Conservation (phyloP, 768 basidiomycete species). For the Lactifluus piperatus region DNA sequence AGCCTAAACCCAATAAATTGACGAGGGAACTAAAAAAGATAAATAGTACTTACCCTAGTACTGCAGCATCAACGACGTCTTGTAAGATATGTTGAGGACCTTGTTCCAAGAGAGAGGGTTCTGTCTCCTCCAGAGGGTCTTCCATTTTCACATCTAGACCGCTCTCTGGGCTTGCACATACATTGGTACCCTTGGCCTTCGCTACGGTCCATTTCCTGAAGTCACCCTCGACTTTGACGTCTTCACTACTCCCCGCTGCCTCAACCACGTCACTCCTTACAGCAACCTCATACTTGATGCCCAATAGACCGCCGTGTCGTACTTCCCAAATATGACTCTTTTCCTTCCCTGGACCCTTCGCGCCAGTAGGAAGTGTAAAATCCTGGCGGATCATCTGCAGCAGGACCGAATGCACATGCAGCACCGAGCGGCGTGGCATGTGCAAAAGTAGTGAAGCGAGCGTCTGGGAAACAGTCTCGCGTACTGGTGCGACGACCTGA, state of each 20-base stretch:
- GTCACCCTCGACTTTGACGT: background rate
- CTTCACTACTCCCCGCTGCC: conserved; percentile 15
- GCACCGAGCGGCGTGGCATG: conserved; percentile 74
- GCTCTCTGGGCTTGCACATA: background rate
- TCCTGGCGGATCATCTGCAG: conserved; percentile 93
- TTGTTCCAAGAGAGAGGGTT: conserved; percentile 15
- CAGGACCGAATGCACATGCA: conserved; percentile 74
- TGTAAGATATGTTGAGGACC: conserved; percentile 52
- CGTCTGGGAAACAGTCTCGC: conserved; percentile 93
- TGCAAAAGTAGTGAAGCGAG: conserved; percentile 82
- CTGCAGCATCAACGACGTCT: conserved; percentile 83
- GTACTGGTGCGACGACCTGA: conserved; percentile 94
- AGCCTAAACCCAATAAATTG: conserved; percentile 41
- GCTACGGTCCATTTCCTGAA: background rate
- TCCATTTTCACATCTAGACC: conserved; percentile 15
- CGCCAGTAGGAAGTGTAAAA: conserved; percentile 38
- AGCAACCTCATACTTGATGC: conserved; percentile 97
- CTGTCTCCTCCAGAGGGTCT: conserved; percentile 20
- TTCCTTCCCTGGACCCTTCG: conserved; percentile 25
- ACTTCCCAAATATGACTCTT: conserved; percentile 87
- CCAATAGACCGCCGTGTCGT: conserved; percentile 92
- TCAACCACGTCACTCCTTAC: conserved; percentile 81
- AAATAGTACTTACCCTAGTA: conserved; percentile 62
- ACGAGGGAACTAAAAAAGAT: background rate
- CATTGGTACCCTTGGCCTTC: background rate